phyloP scores from a whole-genome alignment of 208 protist species.

The Blastocrithidia nonstop region DNA sequence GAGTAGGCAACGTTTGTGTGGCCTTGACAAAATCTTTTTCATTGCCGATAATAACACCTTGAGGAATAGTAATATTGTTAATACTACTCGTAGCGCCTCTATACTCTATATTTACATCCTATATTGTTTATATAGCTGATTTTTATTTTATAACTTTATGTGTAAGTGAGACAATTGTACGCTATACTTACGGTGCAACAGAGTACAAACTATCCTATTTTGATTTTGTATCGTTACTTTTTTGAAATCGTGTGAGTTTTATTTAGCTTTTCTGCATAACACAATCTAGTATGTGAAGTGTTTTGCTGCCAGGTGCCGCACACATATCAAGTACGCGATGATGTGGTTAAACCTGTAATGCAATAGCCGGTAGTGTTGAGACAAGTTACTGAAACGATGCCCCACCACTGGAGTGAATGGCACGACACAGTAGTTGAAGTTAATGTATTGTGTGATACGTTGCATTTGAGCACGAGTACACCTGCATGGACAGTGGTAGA shows the following conservation, averaged over 20 bases:
- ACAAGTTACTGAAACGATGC: constrained; percentile 85
- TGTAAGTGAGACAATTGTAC: too few species aligned
- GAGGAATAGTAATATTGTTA: constrained; percentile 14
- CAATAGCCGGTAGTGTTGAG: constrained; percentile 64
- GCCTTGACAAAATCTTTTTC: constrained; percentile 87
- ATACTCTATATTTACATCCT: too few species aligned
- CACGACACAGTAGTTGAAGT: constrained; percentile 67
- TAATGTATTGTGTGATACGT: constrained; percentile 55
- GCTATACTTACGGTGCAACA: too few species aligned
- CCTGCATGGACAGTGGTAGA: constrained; percentile 10
- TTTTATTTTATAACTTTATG: too few species aligned
- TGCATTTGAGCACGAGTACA: constrained; percentile 64
- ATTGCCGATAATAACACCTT: constrained; percentile 67
- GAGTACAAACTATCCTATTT: too few species aligned
- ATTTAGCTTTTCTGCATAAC: constrained; percentile 38
- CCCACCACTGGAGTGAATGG: constrained; percentile 60
- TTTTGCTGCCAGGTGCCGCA: constrained; percentile 86
- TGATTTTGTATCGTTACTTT: too few species aligned
- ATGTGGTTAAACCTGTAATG: constrained; percentile 55
- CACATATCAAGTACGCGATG: constrained; percentile 82
- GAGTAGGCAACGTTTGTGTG: constrained; percentile 82
- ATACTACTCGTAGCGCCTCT: too few species aligned
- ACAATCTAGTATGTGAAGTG: constrained; percentile 71
- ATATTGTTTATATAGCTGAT: too few species aligned
- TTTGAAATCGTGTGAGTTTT: neutral